Base-by-base conservation (phyloP, 768 basidiomycete genomes). In the Russula virescens region DNA sequence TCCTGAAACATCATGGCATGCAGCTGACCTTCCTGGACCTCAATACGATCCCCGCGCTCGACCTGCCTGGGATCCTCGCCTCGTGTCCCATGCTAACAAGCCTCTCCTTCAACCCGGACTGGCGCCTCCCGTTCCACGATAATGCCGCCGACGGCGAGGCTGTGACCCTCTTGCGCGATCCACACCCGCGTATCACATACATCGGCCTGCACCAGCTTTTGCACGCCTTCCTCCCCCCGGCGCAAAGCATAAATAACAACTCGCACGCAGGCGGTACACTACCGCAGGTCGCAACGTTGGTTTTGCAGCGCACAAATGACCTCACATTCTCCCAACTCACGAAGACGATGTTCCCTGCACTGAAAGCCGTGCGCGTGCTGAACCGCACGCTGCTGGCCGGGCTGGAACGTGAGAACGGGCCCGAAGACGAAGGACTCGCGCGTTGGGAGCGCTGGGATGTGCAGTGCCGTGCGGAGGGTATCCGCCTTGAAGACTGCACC, bases 401-500 rank as follows among this genome's bases (percentile, higher is more conserved):
- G 52, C 72, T 91, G 58, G 84, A 89, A 55, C 72, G 75, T 19
- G 73, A 80, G 68, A 54, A 81, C 76, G 73, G 89, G 68, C 72
- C 88, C 69, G 57, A 75, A 40, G 64, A 68, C 53, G 63, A 71
- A 71, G 62, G 76, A 8, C 75, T 70, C 58, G 76, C 80, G 62
- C 74, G 89, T 34, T 91, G 88, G 84, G 83, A 84, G 66, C 74
- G 78, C 51, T 91, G 89, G 89, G 87, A 83, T 81, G 77, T 76
- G 16, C 75, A 73, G 66, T 86, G 82, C 64, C 64, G 74, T 0
- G 64, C 67, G 21, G 76, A 80, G 70, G 79, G 81, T 0, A 74
- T 90, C 5, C 72, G 85, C 47, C 70, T 91, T 54, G 88, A 91
- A 73, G 89, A 91, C 71, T 91, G 89, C 68, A 90, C 89, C 0